A percentile compares a stretch with the other conserved stretches of the same genome.
Evolutionary conservation across 176 grass and related monocot genomes (phyloP).

Genomic region (Hyparrhenia diplandra): DNA sequence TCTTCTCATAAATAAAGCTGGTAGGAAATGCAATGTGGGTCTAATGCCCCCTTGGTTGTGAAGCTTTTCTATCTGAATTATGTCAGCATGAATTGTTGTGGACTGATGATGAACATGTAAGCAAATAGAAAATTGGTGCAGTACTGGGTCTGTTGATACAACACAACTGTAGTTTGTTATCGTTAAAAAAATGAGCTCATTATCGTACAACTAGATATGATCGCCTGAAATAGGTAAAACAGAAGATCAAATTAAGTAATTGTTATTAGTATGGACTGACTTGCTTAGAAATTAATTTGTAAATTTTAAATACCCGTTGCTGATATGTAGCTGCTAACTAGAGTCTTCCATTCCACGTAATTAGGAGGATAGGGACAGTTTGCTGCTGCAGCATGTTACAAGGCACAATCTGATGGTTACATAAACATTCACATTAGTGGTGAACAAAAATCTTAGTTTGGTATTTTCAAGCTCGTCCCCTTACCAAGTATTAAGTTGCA

Average conservation of each 20-base stretch:
- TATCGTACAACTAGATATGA: not conserved
- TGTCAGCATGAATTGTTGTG: not conserved
- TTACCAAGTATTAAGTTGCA: no score
- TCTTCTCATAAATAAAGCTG: not conserved
- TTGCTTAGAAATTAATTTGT: no score
- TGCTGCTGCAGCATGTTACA: not conserved
- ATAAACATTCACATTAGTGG: not conserved
- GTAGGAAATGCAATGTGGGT: not conserved
- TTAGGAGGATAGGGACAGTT: not conserved
- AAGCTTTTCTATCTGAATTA: conserved; percentile 11
- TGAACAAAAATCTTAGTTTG: not conserved
- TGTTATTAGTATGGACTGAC: not conserved
- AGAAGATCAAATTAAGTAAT: conserved; percentile 1
- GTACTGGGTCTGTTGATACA: not conserved
- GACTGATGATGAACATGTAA: not conserved
- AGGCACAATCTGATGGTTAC: not conserved
- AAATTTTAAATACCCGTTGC: no score
- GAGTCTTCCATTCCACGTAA: not conserved
- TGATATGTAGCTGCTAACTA: not conserved
- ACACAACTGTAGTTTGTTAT: not conserved
- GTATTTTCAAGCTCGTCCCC: not conserved
- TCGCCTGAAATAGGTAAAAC: not conserved
- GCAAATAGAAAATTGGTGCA: not conserved
- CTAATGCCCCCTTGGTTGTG: not conserved
- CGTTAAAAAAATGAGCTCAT: not conserved